Evolutionary conservation across 1,139 yeast species (phyloP), one percentile per base, ranked within the genome.

Genomic region (Sugiyamaella neomexicana): DNA sequence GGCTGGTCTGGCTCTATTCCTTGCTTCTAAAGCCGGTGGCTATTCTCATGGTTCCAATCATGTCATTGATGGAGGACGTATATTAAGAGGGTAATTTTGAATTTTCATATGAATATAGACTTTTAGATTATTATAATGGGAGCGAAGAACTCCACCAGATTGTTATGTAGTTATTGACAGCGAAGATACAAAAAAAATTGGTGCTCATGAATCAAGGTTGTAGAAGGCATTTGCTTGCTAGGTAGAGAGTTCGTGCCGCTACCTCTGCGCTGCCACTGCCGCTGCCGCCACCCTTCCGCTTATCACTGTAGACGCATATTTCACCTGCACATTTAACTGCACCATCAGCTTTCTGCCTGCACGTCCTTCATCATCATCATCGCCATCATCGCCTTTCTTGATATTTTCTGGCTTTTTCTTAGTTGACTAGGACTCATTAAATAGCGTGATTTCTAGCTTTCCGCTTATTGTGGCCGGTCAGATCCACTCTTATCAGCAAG

Each of bases 31-130:
- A 52, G 82, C 83, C 55, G 78, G 85, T 5, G 76, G 77, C 60
- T 86, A 85, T 66, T 66, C 85, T 56, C 86, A 84, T 62, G 93
- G 91, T n/a, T 73, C 79, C 12, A 83, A 83, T 9, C 68, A 86
- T 51, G 87, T 89, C 16, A 71, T 86, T 46, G 91, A 86, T 65
- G 93, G 93, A 27, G 93, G 91, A 23, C 46, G 58, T 20, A 31
- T 53, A 12, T 43, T 55, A 23, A 36, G 23, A 8, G 32, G 46
- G 1, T 29, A 29, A 29, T 29, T 4, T 29, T 9, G 8, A 5
- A 29, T 29, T 4, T 29, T 2, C 3, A 29, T 7, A 29, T 29
- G 7, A 9, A 29, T 12, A 29, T 29, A 20, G 25, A 20, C 25
- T 20, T n/a, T n/a, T n/a, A n/a, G n/a, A n/a, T n/a, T n/a, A n/a